A percentile compares a stretch with the other conserved stretches of the same genome.
Evolutionary conservation across 805 yeast species (phyloP).

Genomic region (Helenozyma rhizophorensis): DNA sequence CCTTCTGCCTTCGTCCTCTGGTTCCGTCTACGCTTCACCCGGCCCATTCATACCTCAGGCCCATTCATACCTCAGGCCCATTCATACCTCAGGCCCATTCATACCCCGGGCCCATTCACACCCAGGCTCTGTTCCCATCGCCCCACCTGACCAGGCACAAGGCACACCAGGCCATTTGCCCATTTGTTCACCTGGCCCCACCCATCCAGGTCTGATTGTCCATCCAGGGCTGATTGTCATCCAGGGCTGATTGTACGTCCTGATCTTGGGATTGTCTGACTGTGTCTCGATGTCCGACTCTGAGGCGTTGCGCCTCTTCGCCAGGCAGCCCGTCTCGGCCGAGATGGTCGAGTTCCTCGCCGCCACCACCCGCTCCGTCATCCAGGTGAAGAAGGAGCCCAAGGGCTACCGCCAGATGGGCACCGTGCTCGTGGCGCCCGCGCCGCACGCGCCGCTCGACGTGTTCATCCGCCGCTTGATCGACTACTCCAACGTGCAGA

Average conservation of each 20-base stretch:
- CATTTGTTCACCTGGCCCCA: neutral
- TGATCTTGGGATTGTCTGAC: no score
- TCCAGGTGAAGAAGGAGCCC: slow-evolving; percentile 35
- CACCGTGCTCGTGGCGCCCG: slow-evolving; percentile 21
- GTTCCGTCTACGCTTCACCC: no score
- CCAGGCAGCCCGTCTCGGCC: slow-evolving; percentile 50
- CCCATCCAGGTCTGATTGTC: neutral
- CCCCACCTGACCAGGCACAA: no score
- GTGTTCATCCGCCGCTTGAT: slow-evolving; percentile 71
- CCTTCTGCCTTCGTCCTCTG: no score
- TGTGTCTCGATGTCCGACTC: slow-evolving; percentile 22
- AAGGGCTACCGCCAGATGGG: slow-evolving; percentile 12
- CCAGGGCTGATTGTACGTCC: no score
- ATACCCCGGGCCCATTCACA: no score
- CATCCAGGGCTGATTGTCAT: neutral
- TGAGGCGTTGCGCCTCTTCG: slow-evolving; percentile 50
- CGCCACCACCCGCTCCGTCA: slow-evolving; percentile 54
- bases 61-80: no score
- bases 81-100: no score
- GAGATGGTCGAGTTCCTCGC: slow-evolving; percentile 59
- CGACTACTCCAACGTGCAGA: slow-evolving; percentile 83
- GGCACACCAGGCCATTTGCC: no score
- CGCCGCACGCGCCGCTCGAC: slow-evolving; percentile 33
- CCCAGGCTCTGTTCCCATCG: no score
- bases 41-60: no score